Evolutionary conservation across 139 green algal species (phyloP), one percentile per base, ranked within the genome.

Genomic region (Asterochloris sp.): DNA sequence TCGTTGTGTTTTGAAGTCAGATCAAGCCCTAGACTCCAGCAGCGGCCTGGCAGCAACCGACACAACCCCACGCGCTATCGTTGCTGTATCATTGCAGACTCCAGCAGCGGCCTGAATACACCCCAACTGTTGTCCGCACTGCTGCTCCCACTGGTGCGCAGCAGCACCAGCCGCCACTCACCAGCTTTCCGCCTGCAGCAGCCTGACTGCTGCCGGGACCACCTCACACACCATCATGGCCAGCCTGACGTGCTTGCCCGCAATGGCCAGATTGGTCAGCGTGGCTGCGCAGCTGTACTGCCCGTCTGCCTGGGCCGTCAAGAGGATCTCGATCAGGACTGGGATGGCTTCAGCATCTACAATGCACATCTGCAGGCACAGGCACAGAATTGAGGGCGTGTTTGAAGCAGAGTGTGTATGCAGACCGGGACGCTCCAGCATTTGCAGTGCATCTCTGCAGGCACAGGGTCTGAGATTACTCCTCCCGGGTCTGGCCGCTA

Each of bases 181-280:
- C 80, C 80, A 83, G 69, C 69, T 79, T 13, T 80, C 63, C 23
- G 76, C 76, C 10, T 64, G 60, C 81, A 84, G 73, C 73, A 84
- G 63, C 17, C 23, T 27, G 16, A 80, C 73, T 27, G 80, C 26
- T 26, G 62, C 29, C 4, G 73, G 73, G 11, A 84, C 13, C 16
- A 63, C 73, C 27, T 79, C 29, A 10, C 9, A 23, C 28, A 21
- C 63, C 24, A 76, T 62, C n/a, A 80, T 74, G 19, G 62, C 28
- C 19, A 66, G 38, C 10, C 73, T 38, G 26, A 80, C 62, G 26
- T 63, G 9, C 23, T 62, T 11, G 10, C 76, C 62, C 0, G 62
- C n/a, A 19, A 26, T 62, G 13, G 73, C 62, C 27, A 84, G 73
- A 14, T 84, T 84, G 62, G 66, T 76, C 19, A 84, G 29, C 21